A percentile compares a stretch with the other conserved stretches of the same genome.
These are phyloP conservation scores for Hypoxylon rubiginosum DNA, from an alignment of 2,329 filamentous ascomycete genomes.

Conservation along the genomic window DNA sequence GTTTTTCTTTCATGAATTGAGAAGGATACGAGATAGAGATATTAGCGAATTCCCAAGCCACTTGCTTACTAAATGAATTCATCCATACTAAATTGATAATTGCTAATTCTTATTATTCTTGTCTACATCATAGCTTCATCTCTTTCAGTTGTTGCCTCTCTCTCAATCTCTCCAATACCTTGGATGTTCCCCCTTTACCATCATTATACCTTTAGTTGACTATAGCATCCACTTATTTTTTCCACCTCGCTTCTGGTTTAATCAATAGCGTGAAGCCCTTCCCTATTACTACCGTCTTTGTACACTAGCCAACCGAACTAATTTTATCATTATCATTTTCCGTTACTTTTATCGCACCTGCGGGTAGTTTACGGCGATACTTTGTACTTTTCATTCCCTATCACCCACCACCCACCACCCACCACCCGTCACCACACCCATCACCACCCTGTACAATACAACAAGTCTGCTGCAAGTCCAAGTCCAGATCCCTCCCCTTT, in stretches of 20 bases:
- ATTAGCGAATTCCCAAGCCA: neutral
- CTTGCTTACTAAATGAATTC: neutral
- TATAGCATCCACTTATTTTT: constrained; percentile 12
- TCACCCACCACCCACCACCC: constrained; percentile 1
- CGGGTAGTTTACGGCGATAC: neutral
- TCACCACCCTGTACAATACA: constrained; percentile 7
- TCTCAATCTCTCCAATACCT: neutral
- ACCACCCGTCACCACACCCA: neutral
- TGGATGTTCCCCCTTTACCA: constrained; percentile 18
- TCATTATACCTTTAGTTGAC: constrained; percentile 29
- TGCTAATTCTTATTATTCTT: neutral
- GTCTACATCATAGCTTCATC: too few relatives aligned
- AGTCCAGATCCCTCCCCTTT: constrained; percentile 14
- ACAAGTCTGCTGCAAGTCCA: constrained; percentile 3
- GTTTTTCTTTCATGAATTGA: constrained; percentile 14
- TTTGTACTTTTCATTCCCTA: neutral
- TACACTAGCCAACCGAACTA: constrained; percentile 30
- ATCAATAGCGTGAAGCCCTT: constrained; percentile 38
- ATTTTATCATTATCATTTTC: constrained; percentile 19
- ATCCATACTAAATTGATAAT: constrained; percentile 21
- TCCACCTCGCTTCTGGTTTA: constrained; percentile 33
- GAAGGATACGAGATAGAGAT: neutral
- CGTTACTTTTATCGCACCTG: constrained; percentile 11
- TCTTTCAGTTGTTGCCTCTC: too few relatives aligned
- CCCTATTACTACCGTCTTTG: constrained; percentile 24